Base-by-base conservation (phyloP, 306 rosid species). In the Albizia julibrissin region DNA sequence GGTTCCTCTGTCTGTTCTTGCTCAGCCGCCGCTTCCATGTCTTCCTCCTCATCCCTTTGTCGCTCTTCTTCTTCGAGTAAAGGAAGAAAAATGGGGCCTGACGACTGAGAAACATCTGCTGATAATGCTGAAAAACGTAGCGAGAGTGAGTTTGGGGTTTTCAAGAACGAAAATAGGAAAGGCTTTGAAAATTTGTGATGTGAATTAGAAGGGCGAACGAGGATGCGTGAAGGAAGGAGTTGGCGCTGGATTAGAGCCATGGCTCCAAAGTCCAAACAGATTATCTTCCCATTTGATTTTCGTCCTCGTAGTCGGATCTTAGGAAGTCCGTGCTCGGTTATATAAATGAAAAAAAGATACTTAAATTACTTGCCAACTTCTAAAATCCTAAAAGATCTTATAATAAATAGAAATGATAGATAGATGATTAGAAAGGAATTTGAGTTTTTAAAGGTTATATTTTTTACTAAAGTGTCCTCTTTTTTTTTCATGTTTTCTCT, bases 51-150 rank as follows among this genome's bases (percentile, higher is more conserved):
- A 56, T 21, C 70, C 18, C 33, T 66, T 39, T 5, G 65, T 19
- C 42, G 50, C 6, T 65, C 80, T 13, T 44, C 62, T 83, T 71
- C 47, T 37, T 81, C 84, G 84, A 91, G 91, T 74, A 83, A 72
- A 10, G 84, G 91, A 34, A 87, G 89, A 84, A 89, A 90, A 79
- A 93, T 87, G 33, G 88, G 87, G 29, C 74, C 3, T 4, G 92
- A 81, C 81, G 89, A 81, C 9, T 54, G 76, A 6, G 76, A 31
- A 69, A 75, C 12, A 58, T 85, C 61, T 42, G 59, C 54, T 9
- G 87, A 86, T 15, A 85, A 79, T 19, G 84, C 80, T 50, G 88
- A 31, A 47, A 46, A 18, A 13, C 68, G 78, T 0, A 89, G 81
- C 56, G 89, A 87, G 87, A 79, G 79, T 12, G 77, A 85, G 34